These are phyloP conservation scores for Primulina huaijiensis DNA, from an alignment of 257 asterid genomes.

Conservation along the genomic window DNA sequence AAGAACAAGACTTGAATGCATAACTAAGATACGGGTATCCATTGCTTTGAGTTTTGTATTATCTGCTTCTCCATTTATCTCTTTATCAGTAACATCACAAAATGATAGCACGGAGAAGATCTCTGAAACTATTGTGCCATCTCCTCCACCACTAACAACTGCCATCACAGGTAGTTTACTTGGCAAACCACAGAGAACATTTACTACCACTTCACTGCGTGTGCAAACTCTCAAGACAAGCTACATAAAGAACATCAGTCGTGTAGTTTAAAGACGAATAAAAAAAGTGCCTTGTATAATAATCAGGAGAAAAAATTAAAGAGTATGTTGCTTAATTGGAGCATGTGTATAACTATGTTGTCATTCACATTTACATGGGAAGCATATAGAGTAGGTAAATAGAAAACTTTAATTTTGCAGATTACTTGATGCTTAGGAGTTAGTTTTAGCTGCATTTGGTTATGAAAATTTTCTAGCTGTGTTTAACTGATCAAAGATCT, in stretches of 20 bases:
- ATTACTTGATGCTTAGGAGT: conserved; percentile 1
- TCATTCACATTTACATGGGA: conserved; percentile 1
- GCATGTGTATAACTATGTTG: neutral
- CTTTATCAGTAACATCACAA: conserved; percentile 70
- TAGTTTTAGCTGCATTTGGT: neutral
- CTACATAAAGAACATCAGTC: conserved; percentile 32
- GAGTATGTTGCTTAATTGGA: conserved; percentile 6
- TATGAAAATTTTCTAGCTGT: neutral
- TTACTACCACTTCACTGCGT: conserved; percentile 56
- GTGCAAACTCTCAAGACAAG: conserved; percentile 63
- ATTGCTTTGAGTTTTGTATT: conserved; percentile 47
- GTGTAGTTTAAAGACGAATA: conserved; percentile 11
- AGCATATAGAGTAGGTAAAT: neutral
- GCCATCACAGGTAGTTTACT: conserved; percentile 81
- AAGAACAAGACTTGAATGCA: conserved; percentile 75
- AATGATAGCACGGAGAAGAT: conserved; percentile 71
- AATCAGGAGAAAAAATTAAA: conserved; percentile 10
- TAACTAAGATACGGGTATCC: conserved; percentile 60
- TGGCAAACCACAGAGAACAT: conserved; percentile 84
- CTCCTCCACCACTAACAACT: conserved; percentile 95
- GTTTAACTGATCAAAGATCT: neutral
- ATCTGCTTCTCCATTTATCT: conserved; percentile 53
- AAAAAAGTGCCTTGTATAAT: conserved; percentile 6
- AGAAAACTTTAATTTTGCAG: neutral
- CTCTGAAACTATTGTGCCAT: conserved; percentile 87